phyloP scores from a whole-genome alignment of 805 yeast genomes.

The Phaffomyces opuntiae region DNA sequence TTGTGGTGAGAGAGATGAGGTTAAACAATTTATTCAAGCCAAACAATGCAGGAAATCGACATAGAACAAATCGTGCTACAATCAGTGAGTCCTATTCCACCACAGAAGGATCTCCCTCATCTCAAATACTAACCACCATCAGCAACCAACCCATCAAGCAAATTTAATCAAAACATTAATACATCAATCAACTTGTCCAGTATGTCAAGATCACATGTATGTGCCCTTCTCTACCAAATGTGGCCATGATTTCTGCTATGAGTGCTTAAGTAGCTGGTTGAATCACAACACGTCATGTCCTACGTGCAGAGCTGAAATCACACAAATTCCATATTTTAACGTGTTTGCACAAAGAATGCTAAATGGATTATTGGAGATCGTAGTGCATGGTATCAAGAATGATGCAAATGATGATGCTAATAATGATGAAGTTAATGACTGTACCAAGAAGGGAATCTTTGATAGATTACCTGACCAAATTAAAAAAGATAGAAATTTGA shows the following conservation, averaged over 20 bases:
- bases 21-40: background rate
- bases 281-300: slow-evolving; percentile 52
- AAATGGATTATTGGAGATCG: background rate
- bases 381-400: background rate
- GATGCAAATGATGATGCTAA: background rate
- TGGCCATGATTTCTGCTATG: slow-evolving; percentile 73
- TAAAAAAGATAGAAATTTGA: slow-evolving; percentile 18
- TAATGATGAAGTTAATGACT: background rate
- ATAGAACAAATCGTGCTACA: slow-evolving; percentile 12
- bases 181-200: slow-evolving; percentile 40
- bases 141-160: slow-evolving; percentile 4
- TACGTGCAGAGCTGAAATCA: slow-evolving; percentile 48
- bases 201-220: slow-evolving; percentile 65
- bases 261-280: slow-evolving; percentile 59
- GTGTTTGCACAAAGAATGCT: background rate
- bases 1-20: too few relatives aligned
- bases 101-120: background rate
- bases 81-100: slow-evolving; percentile 9
- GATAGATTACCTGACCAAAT: slow-evolving; percentile 2
- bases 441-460: background rate
- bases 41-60: background rate
- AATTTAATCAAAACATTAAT: slow-evolving; percentile 17
- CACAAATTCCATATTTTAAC: slow-evolving; percentile 45
- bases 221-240: slow-evolving; percentile 58
- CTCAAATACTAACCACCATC: background rate